These are phyloP conservation scores for Phytopythium sindhum DNA, from an alignment of 352 stramenopile species.

Conservation along the genomic window DNA sequence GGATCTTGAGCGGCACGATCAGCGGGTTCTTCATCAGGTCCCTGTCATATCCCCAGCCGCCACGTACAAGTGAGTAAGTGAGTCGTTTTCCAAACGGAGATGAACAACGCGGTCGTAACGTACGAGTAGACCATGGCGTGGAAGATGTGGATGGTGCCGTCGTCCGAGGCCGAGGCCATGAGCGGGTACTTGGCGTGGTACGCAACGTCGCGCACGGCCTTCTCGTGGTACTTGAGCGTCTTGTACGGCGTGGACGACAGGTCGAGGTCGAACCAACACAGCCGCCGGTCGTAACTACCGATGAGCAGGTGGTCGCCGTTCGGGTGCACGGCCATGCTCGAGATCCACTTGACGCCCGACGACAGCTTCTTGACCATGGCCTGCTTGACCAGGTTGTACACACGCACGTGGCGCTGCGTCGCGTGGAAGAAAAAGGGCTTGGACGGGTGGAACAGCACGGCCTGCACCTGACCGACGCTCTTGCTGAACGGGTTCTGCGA, in stretches of 20 bases:
- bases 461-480: constrained; percentile 93
- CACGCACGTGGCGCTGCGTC: constrained; percentile 96
- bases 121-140: constrained; percentile 99
- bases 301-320: constrained; percentile 99
- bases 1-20: constrained; percentile 99
- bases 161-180: constrained; percentile 98
- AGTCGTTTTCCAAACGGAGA: not conserved
- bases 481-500: constrained; percentile 97
- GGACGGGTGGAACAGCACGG: constrained; percentile 96
- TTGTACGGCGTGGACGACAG: constrained; percentile 97
- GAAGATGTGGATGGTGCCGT: constrained; percentile 99
- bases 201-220: constrained; percentile 92
- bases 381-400: constrained; percentile 99
- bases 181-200: constrained; percentile 97
- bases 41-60: constrained; percentile 20
- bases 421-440: constrained; percentile 99
- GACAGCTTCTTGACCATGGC: constrained; percentile 97
- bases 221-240: constrained; percentile 98
- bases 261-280: constrained; percentile 99
- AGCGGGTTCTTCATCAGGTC: constrained; percentile 99
- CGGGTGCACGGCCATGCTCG: constrained; percentile 96
- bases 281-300: constrained; percentile 95
- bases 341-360: constrained; percentile 98
- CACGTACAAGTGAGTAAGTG: constrained; percentile 6
- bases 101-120: constrained; percentile 18